Conservation (phyloP, 2,329 filamentous ascomycete species). For the Tolypocladium cylindrosporum region DNA sequence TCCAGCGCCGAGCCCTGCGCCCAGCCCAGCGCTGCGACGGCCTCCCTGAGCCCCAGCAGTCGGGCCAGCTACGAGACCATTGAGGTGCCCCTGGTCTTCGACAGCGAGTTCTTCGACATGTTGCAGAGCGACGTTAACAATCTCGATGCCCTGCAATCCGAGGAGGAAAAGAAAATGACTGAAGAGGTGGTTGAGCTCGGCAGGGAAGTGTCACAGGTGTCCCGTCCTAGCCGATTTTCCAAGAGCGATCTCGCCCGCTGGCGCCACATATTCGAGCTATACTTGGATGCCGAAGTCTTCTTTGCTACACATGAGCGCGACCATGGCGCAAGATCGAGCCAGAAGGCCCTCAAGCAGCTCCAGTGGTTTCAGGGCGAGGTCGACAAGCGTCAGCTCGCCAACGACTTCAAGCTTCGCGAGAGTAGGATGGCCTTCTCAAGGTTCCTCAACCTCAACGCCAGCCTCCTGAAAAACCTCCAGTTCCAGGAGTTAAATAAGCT, state of each 20-base stretch:
- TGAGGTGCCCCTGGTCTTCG: constrained; percentile 69
- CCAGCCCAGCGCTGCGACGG: neutral
- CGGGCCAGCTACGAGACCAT: constrained; percentile 28
- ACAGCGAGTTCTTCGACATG: constrained; percentile 69
- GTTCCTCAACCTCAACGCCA: constrained; percentile 64
- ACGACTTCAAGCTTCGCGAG: constrained; percentile 54
- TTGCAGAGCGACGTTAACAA: constrained; percentile 61
- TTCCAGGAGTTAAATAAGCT: constrained; percentile 78
- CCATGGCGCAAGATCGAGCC: constrained; percentile 56
- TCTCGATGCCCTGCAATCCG: constrained; percentile 56
- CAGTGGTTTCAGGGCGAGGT: constrained; percentile 65
- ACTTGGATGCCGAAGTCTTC: constrained; percentile 71
- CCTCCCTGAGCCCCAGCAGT: neutral
- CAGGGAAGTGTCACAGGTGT: constrained; percentile 51
- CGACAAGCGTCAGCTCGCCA: constrained; percentile 45
- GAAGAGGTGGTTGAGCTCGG: constrained; percentile 55
- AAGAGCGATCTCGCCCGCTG: constrained; percentile 63
- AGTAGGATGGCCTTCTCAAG: constrained; percentile 54
- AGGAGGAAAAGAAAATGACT: constrained; percentile 55
- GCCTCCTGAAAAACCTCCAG: constrained; percentile 67
- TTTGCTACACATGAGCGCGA: constrained; percentile 68
- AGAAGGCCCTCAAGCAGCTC: constrained; percentile 56
- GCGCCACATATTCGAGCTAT: constrained; percentile 74
- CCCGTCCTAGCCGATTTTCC: constrained; percentile 51
- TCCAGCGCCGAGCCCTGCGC: neutral